Base-by-base conservation (phyloP, 1,139 yeast genomes). In the Scheffersomyces lignicola region DNA sequence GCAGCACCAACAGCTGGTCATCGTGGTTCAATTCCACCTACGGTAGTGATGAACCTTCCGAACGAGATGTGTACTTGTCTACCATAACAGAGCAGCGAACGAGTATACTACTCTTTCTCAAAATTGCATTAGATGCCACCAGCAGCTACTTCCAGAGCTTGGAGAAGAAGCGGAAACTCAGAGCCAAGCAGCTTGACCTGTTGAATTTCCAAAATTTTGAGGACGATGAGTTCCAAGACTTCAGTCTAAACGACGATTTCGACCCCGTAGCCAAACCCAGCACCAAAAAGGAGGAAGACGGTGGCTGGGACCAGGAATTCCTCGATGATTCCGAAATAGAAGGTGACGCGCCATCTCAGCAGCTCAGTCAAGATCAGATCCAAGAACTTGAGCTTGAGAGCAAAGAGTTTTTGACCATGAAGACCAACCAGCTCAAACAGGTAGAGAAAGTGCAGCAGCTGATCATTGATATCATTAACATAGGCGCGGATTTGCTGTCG, bases 401-500 rank as follows among this genome's bases (percentile, higher is more conserved):
- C 55, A 73, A 77, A 41, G 82, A 79, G 37, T 66, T 90, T 23
- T 56, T 89, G 12, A 64, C 71, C 35, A 56, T 76, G 37, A 83
- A 84, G 48, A 62, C 76, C 12, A 79, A 79, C 33, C 95, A 89
- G 45, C 62, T 90, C 29, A 76, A 78, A 36, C 78, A 80, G 44
- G 85, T 80, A 8, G 80, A 78, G 44, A 67, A 73, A 42, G 77
- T 92, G n/a, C 94, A 89, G 53, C 73, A 71, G 40, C 79, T 95
- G 2, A 80, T 90, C 65, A 62, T 81, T 35, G 97, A 89, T 52
- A 84, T 92, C 33, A 76, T 92, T 2, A 78, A 81, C 37, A 60
- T 92, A 44, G 95, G 89, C 51, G 72, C 83, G 21, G 95, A 88
- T 50, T 68, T 92, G 41, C 74, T 89, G 3, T 68, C 82, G 34